Percentiles rank a stretch among this genome's conserved stretches.
Evolutionary conservation across 139 green algal species (phyloP).

Genomic region (Parachlorella kessleri): DNA sequence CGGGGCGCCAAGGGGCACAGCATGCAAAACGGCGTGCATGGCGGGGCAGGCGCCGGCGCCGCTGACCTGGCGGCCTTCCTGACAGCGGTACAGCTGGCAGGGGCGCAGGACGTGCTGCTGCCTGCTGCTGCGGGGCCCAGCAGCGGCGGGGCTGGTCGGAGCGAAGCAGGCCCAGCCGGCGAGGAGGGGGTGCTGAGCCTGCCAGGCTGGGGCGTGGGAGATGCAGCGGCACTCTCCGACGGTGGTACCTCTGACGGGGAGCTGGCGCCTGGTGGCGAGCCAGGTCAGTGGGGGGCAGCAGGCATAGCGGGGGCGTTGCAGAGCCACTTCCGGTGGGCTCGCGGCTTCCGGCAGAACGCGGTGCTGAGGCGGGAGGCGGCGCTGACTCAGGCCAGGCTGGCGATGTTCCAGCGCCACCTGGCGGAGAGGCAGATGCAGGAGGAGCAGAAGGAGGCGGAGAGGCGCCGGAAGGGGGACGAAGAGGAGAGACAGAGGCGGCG

Average conservation of each 20-base stretch:
- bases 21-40: no score
- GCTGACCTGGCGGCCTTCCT: not conserved
- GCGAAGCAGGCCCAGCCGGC: no score
- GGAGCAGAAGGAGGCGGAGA: constrained; percentile 10
- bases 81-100: not conserved
- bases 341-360: constrained; percentile 17
- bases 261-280: not conserved
- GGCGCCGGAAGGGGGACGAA: not conserved
- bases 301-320: not conserved
- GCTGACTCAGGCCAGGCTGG: constrained; percentile 30
- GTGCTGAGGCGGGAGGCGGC: constrained; percentile 35
- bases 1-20: not conserved
- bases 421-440: constrained; percentile 14
- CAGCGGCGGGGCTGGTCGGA: not conserved
- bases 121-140: not conserved
- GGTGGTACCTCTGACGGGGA: no score
- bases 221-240: not conserved
- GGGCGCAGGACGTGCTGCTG: not conserved
- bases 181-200: not conserved
- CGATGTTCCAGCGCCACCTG: constrained; percentile 51
- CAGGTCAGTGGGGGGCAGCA: not conserved
- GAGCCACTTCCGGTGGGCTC: constrained; percentile 1
- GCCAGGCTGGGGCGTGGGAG: not conserved
- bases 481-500: not conserved
- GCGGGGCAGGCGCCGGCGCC: not conserved